Conservation (phyloP, 2,329 filamentous ascomycete genomes). For the Penicillium occitanis region DNA sequence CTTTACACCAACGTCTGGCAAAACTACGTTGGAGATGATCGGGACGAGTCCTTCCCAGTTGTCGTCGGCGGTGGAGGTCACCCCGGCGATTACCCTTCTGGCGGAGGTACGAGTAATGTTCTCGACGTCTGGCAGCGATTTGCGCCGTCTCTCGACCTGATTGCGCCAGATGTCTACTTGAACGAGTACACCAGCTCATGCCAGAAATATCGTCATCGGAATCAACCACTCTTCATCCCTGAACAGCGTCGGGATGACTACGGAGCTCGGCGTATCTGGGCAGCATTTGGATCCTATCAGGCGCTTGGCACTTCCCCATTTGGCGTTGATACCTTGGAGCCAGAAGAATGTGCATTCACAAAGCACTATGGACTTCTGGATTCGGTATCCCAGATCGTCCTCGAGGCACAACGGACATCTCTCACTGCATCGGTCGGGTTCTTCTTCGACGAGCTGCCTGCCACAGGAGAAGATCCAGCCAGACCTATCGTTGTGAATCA, state of each 20-base stretch:
- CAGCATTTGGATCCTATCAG: slow-evolving; percentile 38
- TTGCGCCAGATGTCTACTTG: slow-evolving; percentile 52
- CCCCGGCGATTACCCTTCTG: neutral
- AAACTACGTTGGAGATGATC: neutral
- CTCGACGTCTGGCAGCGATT: slow-evolving; percentile 31
- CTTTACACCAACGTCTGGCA: neutral
- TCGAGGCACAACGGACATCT: slow-evolving; percentile 41
- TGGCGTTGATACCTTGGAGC: slow-evolving; percentile 12
- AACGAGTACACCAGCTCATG: slow-evolving; percentile 47
- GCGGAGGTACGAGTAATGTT: neutral
- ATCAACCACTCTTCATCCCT: slow-evolving; percentile 50
- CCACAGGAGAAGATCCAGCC: slow-evolving; percentile 26
- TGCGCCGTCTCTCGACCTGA: slow-evolving; percentile 48
- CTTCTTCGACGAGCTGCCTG: slow-evolving; percentile 33
- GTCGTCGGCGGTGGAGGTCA: neutral
- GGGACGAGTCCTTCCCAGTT: neutral
- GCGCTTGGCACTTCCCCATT: slow-evolving; percentile 25
- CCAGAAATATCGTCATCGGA: slow-evolving; percentile 43
- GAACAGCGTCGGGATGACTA: slow-evolving; percentile 50
- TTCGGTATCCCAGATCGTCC: slow-evolving; percentile 36
- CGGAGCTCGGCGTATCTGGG: slow-evolving; percentile 43
- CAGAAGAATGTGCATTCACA: slow-evolving; percentile 27
- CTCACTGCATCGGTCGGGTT: slow-evolving; percentile 41
- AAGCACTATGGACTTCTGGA: slow-evolving; percentile 43
- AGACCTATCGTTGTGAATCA: slow-evolving; percentile 32